phyloP scores from a whole-genome alignment of 1,284 basidiomycete species.

The Sporisorium scitamineum region DNA sequence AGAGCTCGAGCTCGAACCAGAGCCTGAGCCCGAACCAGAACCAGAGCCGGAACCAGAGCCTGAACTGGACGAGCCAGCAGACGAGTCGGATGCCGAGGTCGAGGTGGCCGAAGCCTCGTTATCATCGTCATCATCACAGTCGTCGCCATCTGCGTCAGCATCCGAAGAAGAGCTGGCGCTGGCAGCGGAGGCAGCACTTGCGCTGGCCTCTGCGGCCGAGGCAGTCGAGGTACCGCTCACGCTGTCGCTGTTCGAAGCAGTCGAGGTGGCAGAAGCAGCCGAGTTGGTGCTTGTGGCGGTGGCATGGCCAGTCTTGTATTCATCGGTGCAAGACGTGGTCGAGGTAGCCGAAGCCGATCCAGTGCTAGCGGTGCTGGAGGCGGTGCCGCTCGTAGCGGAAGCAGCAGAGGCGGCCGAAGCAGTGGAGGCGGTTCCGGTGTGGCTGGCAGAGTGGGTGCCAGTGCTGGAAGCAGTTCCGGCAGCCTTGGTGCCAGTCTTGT shows the following conservation, averaged over 20 bases:
- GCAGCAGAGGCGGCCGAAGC: conserved; percentile 3
- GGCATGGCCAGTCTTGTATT: conserved; percentile 4
- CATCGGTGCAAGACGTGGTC: conserved; percentile 12
- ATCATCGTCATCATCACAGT: conserved; percentile 22
- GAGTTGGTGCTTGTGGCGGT: conserved; percentile 2
- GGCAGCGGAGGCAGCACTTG: conserved; percentile 14
- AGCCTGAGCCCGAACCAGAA: conserved; percentile 9
- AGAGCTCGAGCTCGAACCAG: conserved; percentile 16
- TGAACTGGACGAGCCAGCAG: conserved; percentile 3
- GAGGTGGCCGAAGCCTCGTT: conserved; percentile 13
- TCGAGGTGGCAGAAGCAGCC: conserved; percentile 10
- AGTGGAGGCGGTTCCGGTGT: not conserved
- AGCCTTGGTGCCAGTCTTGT: conserved; percentile 19
- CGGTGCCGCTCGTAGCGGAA: not conserved
- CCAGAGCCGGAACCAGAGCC: conserved; percentile 13
- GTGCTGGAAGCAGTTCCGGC: conserved; percentile 4
- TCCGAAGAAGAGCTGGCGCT: conserved; percentile 7
- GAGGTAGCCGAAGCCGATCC: conserved; percentile 7
- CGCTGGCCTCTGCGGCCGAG: conserved; percentile 15
- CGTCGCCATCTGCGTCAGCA: conserved; percentile 11
- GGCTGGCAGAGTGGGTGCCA: conserved; percentile 2
- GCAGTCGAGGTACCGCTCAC: conserved; percentile 7
- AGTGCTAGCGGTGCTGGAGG: not conserved
- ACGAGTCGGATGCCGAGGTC: conserved; percentile 9
- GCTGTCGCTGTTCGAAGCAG: conserved; percentile 8